phyloP scores from a whole-genome alignment of 177 flowering plant species.

The Telopea speciosissima region DNA sequence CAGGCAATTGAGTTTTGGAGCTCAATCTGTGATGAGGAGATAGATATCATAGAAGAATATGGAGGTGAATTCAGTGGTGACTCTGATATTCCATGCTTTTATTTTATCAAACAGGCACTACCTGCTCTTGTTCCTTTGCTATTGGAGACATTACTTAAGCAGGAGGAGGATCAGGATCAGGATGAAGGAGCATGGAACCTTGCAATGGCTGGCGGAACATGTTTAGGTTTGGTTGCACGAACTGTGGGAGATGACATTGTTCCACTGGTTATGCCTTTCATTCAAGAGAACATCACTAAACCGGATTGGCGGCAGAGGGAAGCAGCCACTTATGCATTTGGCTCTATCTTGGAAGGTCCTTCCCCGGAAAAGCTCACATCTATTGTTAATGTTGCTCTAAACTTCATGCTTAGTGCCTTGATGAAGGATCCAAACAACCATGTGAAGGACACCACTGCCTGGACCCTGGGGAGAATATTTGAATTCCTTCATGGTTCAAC shows the following conservation, averaged over 20 bases:
- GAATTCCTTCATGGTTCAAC: constrained; percentile 66
- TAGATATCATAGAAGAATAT: constrained; percentile 59
- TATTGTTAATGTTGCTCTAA: constrained; percentile 53
- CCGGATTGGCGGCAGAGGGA: constrained; percentile 72
- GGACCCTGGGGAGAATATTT: constrained; percentile 74
- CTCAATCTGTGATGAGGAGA: constrained; percentile 71
- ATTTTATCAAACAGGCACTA: constrained; percentile 65
- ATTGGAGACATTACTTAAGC: constrained; percentile 66
- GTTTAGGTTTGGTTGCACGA: constrained; percentile 70
- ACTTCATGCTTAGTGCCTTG: constrained; percentile 60
- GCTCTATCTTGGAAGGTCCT: constrained; percentile 73
- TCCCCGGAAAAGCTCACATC: constrained; percentile 53
- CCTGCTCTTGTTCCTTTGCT: constrained; percentile 69
- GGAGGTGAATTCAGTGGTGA: constrained; percentile 53
- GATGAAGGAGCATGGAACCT: constrained; percentile 77
- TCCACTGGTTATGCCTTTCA: constrained; percentile 67
- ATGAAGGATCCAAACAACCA: constrained; percentile 60
- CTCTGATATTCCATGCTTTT: constrained; percentile 61
- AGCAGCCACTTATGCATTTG: constrained; percentile 81
- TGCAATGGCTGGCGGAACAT: constrained; percentile 82
- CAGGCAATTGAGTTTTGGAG: constrained; percentile 83
- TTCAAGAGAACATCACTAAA: constrained; percentile 57
- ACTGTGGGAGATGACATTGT: constrained; percentile 75
- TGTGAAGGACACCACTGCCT: constrained; percentile 75
- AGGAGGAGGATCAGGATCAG: constrained; percentile 75